A percentile compares a stretch with the other conserved stretches of the same genome.
These are phyloP conservation scores for Agrocybe pediades DNA, from an alignment of 768 basidiomycete genomes.

Conservation along the genomic window DNA sequence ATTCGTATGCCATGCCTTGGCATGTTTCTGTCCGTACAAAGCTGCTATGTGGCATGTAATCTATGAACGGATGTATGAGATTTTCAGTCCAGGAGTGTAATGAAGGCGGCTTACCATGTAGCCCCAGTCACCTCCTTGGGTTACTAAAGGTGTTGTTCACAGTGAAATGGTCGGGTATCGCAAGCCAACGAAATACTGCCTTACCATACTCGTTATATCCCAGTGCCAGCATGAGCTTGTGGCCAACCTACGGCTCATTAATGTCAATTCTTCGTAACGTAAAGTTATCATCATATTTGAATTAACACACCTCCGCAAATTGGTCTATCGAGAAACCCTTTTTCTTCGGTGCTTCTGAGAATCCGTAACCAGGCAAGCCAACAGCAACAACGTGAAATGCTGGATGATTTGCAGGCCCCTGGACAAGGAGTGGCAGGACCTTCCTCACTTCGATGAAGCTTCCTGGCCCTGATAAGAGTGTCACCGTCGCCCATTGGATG, in stretches of 20 bases:
- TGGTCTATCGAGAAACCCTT: constrained; percentile 50
- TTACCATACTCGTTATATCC: constrained; percentile 54
- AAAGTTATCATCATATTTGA: constrained; percentile 40
- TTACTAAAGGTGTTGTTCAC: constrained; percentile 26
- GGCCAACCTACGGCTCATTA: constrained; percentile 34
- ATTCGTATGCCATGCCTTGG: constrained; percentile 57
- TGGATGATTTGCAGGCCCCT: constrained; percentile 42
- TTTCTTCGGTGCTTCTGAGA: constrained; percentile 57
- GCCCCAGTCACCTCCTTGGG: constrained; percentile 56
- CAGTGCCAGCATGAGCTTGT: constrained; percentile 53
- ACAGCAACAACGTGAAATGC: constrained; percentile 65
- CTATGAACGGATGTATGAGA: constrained; percentile 19
- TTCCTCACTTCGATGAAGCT: constrained; percentile 59
- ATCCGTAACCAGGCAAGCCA: constrained; percentile 63
- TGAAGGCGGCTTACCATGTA: constrained; percentile 23
- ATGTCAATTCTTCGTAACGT: constrained; percentile 60
- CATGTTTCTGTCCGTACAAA: constrained; percentile 34
- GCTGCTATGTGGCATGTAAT: constrained; percentile 27
- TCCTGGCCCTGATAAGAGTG: constrained; percentile 54
- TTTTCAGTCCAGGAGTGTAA: not conserved
- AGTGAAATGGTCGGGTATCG: not conserved
- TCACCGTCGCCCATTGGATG: too few relatives aligned
- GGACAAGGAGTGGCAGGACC: constrained; percentile 53
- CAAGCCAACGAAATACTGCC: not conserved
- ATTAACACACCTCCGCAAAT: constrained; percentile 47